Evolutionary conservation across 2,329 filamentous ascomycete species (phyloP).

Genomic region (Cyphellophora attinorum): DNA sequence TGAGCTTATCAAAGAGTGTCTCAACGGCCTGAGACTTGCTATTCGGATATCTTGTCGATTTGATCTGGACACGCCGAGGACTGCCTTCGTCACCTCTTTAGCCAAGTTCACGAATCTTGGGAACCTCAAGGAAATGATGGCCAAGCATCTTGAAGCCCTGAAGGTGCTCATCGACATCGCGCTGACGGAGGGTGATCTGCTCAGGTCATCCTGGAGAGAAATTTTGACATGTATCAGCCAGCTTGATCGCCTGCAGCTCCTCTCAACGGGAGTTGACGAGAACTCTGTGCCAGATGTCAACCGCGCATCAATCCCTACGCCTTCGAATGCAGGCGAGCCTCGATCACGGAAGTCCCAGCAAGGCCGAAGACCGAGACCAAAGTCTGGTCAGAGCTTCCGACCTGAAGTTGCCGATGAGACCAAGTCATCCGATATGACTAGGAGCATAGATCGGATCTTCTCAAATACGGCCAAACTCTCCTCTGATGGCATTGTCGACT

Average conservation of each 20-base stretch:
- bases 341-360: slow-evolving; percentile 58
- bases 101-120: slow-evolving; percentile 93
- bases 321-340: slow-evolving; percentile 39
- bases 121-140: slow-evolving; percentile 88
- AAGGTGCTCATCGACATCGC: slow-evolving; percentile 87
- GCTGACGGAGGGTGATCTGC: slow-evolving; percentile 79
- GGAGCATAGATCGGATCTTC: slow-evolving; percentile 90
- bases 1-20: slow-evolving; percentile 81
- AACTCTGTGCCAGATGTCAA: slow-evolving; percentile 86
- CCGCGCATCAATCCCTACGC: slow-evolving; percentile 62
- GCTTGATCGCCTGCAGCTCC: slow-evolving; percentile 86
- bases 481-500: slow-evolving; percentile 90
- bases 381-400: slow-evolving; percentile 46
- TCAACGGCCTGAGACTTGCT: slow-evolving; percentile 90
- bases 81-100: slow-evolving; percentile 87
- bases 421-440: slow-evolving; percentile 84
- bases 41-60: slow-evolving; percentile 91
- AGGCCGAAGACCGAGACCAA: slow-evolving; percentile 38
- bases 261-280: slow-evolving; percentile 90
- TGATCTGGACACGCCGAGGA: slow-evolving; percentile 81
- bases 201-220: slow-evolving; percentile 90
- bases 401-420: slow-evolving; percentile 84
- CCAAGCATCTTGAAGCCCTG: slow-evolving; percentile 91
- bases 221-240: slow-evolving; percentile 92
- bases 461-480: slow-evolving; percentile 90